Evolutionary conservation across 2,329 filamentous ascomycete genomes (phyloP).

Genomic region (Colletotrichum melonis): DNA sequence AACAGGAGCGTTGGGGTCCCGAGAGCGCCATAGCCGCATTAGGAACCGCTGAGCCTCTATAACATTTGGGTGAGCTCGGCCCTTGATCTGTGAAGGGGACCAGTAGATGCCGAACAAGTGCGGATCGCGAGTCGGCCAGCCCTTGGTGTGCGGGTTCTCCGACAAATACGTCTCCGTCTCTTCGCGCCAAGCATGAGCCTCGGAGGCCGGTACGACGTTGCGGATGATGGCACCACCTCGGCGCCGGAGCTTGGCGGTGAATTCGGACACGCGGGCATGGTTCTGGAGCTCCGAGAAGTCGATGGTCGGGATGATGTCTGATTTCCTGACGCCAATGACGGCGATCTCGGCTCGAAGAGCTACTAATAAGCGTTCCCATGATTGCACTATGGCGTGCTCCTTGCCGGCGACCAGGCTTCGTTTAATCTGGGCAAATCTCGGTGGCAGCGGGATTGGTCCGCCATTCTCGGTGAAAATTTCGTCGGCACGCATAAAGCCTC

Average conservation of each 20-base stretch:
- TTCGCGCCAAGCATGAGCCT: conserved; percentile 67
- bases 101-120: conserved; percentile 59
- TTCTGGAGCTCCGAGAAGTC: conserved; percentile 63
- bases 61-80: conserved; percentile 74
- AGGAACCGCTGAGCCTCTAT: conserved; percentile 73
- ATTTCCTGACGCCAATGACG: conserved; percentile 61
- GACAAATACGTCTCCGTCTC: conserved; percentile 61
- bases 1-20: conserved; percentile 68
- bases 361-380: conserved; percentile 64
- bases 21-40: conserved; percentile 73
- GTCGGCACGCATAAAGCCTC: conserved; percentile 32
- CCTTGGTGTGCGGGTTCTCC: conserved; percentile 54
- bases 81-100: conserved; percentile 76
- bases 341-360: conserved; percentile 63
- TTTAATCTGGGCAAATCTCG: conserved; percentile 68
- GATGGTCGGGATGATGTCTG: conserved; percentile 66
- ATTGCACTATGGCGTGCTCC: conserved; percentile 65
- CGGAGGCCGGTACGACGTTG: conserved; percentile 68
- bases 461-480: conserved; percentile 34
- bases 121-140: conserved; percentile 43
- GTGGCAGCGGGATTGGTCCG: conserved; percentile 63
- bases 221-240: conserved; percentile 69
- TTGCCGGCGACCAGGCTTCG: conserved; percentile 63
- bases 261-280: conserved; percentile 61
- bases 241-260: conserved; percentile 50